A percentile compares a stretch with the other conserved stretches of the same genome.
Conservation (phyloP, 2,329 filamentous ascomycete species). For the Epichloe elymi region DNA sequence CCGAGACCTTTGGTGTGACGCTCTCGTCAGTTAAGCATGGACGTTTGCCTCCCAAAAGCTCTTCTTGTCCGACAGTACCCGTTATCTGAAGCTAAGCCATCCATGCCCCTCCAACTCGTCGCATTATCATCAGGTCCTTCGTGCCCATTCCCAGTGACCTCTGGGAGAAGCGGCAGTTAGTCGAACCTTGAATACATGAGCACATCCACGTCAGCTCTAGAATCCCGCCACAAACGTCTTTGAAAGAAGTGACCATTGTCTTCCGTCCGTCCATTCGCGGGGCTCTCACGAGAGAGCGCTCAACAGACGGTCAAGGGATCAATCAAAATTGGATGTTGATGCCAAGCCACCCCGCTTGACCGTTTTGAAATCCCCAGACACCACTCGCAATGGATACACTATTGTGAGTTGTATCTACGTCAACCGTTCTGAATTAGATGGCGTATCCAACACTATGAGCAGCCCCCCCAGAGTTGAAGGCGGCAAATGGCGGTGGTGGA, state of each 20-base stretch:
- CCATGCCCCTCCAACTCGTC: not conserved
- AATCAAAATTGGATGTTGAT: not conserved
- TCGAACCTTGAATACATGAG: not conserved
- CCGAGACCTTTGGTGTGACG: not conserved
- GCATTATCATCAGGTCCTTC: too few species aligned
- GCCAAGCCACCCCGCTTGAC: not conserved
- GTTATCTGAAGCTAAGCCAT: not conserved
- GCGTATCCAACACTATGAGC: not conserved
- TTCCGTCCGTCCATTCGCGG: not conserved
- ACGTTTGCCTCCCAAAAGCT: not conserved
- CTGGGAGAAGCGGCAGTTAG: not conserved
- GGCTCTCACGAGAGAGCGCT: not conserved
- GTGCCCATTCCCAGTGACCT: not conserved
- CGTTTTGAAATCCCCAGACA: not conserved
- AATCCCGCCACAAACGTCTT: not conserved
- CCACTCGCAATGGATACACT: constrained; percentile 42
- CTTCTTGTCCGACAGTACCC: not conserved
- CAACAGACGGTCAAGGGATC: not conserved
- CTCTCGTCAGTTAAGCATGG: not conserved
- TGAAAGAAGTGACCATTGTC: not conserved
- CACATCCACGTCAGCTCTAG: not conserved
- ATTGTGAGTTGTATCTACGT: constrained; percentile 33
- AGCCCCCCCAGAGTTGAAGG: not conserved
- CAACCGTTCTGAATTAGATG: not conserved
- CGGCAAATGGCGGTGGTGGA: not conserved